A percentile compares a stretch with the other conserved stretches of the same genome.
Evolutionary conservation across 345 rosid genomes (phyloP).

Genomic region (Litchi chinensis): DNA sequence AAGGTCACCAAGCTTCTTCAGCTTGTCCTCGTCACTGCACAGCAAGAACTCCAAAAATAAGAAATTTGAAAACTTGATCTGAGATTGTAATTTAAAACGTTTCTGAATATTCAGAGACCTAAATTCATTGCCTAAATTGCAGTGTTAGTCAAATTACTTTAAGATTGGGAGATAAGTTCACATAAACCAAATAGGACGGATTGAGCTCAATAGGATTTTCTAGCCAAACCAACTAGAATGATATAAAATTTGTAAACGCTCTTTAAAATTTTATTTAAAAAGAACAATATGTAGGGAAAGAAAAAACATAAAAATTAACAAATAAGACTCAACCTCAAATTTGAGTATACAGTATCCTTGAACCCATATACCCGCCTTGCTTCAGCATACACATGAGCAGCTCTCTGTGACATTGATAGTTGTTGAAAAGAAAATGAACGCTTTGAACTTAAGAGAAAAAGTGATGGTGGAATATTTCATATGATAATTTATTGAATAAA

Average conservation of each 20-base stretch:
- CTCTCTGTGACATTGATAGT: constrained; percentile 57
- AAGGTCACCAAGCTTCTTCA: constrained; percentile 85
- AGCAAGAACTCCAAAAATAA: constrained; percentile 17
- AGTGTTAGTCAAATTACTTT: neutral
- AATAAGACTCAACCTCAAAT: constrained; percentile 50
- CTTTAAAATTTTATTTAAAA: neutral
- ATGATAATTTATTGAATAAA: neutral
- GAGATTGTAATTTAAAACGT: neutral
- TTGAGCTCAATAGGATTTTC: neutral
- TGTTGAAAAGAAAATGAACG: neutral
- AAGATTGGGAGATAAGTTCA: neutral
- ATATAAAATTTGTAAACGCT: neutral
- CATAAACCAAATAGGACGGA: neutral
- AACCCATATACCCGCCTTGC: constrained; percentile 84
- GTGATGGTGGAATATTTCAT: neutral
- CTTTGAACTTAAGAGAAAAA: neutral
- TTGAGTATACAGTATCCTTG: constrained; percentile 76
- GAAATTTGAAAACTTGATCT: constrained; percentile 5
- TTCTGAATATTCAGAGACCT: neutral
- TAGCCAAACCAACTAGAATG: neutral
- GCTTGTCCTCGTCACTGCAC: constrained; percentile 83
- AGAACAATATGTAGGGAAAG: neutral
- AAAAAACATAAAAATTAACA: neutral
- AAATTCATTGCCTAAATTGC: neutral
- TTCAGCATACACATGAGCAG: constrained; percentile 89